phyloP scores from a whole-genome alignment of 345 rosid species.

The Orychophragmus violaceus region DNA sequence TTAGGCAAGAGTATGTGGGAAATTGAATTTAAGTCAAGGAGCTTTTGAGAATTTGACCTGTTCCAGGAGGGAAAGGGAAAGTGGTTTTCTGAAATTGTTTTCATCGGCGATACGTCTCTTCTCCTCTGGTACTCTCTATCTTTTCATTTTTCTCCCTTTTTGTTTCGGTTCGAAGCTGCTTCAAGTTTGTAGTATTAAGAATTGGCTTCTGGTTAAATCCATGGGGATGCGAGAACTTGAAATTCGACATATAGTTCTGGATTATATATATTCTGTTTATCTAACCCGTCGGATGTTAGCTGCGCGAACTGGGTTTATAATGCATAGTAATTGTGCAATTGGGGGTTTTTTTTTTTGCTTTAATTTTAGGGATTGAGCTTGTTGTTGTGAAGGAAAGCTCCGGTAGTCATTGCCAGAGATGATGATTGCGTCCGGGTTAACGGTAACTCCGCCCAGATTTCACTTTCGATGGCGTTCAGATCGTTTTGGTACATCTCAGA shows the following conservation, averaged over 20 bases:
- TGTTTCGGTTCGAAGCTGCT: background rate
- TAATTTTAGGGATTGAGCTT: slow-evolving; percentile 13
- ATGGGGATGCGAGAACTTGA: background rate
- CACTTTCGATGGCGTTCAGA: slow-evolving; percentile 36
- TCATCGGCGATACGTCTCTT: slow-evolving; percentile 18
- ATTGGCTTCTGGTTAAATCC: slow-evolving; percentile 9
- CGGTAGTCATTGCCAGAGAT: slow-evolving; percentile 31
- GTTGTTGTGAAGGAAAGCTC: slow-evolving; percentile 10
- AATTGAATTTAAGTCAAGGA: no score
- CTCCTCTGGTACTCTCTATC: slow-evolving; percentile 18
- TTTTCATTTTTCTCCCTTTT: background rate
- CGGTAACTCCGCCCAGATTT: slow-evolving; percentile 48
- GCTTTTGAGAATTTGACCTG: no score
- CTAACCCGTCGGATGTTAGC: background rate
- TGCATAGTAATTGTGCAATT: background rate
- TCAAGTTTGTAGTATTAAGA: background rate
- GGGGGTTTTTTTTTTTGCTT: background rate
- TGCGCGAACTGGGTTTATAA: background rate
- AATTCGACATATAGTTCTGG: background rate
- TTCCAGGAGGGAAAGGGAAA: slow-evolving; percentile 10
- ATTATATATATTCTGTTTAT: no score
- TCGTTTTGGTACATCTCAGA: slow-evolving; percentile 21
- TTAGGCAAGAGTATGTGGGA: no score
- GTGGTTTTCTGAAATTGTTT: background rate
- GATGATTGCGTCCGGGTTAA: slow-evolving; percentile 65